Base-by-base conservation (phyloP, 2,329 filamentous ascomycete genomes). In the Paecilomyces dactylethromorphus region DNA sequence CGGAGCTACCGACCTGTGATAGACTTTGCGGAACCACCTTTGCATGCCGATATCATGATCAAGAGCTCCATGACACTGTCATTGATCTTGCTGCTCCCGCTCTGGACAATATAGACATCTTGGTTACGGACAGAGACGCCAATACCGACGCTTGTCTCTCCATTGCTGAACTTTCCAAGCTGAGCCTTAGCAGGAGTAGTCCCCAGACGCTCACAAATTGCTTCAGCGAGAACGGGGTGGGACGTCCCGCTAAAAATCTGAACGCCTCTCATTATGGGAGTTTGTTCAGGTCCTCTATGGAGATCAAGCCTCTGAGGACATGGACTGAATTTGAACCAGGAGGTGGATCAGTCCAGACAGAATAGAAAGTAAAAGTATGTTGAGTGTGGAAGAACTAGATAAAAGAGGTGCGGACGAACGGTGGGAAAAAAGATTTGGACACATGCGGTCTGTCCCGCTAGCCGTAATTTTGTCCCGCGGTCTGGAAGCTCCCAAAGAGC, bases 41-140 rank as follows among this genome's bases (percentile, higher is more conserved):
- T 97, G 84, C 94, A 99, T 66, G 94, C 94, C 65, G 91, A 94
- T 69, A 97, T 97, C 91, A 99, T 96, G 77, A 99, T 97, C 72
- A 99, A 84, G 72, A 99, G 84, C 82, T 99, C 94, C 92, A 99
- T 97, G 72, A 99, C 92, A 70, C 91, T 95, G 79, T 99, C 94
- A 76, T 99, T 99, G 82, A 97, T 96, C 78, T 89, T 91, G 72
- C 87, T 84, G 78, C 94, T 97, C 64, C 94, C 94, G 63, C 93
- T 97, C 81, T 99, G 94, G 61, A 99, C 89, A 73, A 99, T 93
- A 76, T 97, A 99, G 69, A 99, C 93, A 83, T 99, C 93, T 76
- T 97, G 95, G 74, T 99, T 95, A 67, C 94, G 90, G 65, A 99
- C 92, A 26, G 86, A 88, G 55, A 75, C 76, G 39, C 84, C 83